These are phyloP conservation scores for Auricularia heimuer DNA, from an alignment of 768 basidiomycete genomes.

Conservation along the genomic window DNA sequence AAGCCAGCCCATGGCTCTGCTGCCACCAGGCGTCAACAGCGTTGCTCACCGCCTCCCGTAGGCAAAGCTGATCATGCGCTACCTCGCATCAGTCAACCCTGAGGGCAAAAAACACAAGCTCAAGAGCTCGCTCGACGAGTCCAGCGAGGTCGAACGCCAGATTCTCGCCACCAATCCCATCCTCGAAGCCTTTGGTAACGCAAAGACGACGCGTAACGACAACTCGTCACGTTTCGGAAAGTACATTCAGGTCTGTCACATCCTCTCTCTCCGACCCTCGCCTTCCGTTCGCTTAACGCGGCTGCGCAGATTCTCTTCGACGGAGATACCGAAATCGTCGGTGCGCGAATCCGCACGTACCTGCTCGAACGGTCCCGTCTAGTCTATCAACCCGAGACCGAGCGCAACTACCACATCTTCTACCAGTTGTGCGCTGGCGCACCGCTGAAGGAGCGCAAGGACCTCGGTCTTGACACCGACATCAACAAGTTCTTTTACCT, in stretches of 20 bases:
- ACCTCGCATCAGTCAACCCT: constrained; percentile 95
- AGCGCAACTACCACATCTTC: constrained; percentile 99
- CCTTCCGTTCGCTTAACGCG: neutral
- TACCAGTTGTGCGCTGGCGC: constrained; percentile 98
- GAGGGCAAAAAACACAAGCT: constrained; percentile 51
- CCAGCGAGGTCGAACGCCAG: constrained; percentile 92
- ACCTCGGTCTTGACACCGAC: constrained; percentile 81
- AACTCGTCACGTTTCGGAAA: constrained; percentile 99
- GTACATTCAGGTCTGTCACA: constrained; percentile 80
- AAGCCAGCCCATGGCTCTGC: constrained; percentile 16
- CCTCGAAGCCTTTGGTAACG: constrained; percentile 97
- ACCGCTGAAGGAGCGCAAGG: constrained; percentile 89
- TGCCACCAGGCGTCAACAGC: neutral
- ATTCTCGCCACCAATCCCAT: constrained; percentile 99
- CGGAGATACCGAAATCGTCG: constrained; percentile 91
- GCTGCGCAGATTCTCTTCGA: constrained; percentile 83
- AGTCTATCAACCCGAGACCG: constrained; percentile 92
- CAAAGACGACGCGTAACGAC: constrained; percentile 98
- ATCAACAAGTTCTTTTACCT: constrained; percentile 84
- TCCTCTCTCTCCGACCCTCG: constrained; percentile 5
- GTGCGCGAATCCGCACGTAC: constrained; percentile 97
- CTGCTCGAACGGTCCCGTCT: constrained; percentile 94
- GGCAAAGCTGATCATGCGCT: constrained; percentile 99
- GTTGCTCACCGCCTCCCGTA: constrained; percentile 19
- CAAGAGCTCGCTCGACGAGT: constrained; percentile 70